These are phyloP conservation scores for Aegilops speltoides DNA, from an alignment of 176 grass and related monocot species.

Conservation along the genomic window DNA sequence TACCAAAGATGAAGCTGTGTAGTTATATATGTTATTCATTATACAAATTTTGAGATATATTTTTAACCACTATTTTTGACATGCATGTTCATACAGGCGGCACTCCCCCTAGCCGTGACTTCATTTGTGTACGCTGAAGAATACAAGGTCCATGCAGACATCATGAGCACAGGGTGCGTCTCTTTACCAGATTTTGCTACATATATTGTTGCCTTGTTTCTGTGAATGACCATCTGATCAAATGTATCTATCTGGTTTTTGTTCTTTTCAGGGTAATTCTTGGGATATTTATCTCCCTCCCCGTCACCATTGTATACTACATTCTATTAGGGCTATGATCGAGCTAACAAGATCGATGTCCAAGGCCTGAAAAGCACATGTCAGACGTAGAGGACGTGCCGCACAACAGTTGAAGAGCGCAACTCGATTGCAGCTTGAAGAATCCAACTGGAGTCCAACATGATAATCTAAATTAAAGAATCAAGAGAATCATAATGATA, in stretches of 20 bases:
- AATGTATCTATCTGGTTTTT: not conserved
- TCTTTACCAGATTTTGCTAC: not conserved
- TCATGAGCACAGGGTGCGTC: conserved; percentile 92
- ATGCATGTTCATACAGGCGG: conserved; percentile 44
- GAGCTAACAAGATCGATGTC: not conserved
- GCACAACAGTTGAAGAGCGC: not conserved
- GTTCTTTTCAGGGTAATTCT: conserved; percentile 63
- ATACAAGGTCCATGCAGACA: conserved; percentile 80
- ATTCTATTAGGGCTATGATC: conserved; percentile 49
- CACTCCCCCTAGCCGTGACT: conserved; percentile 72
- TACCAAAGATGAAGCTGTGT: no score
- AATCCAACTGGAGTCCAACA: not conserved
- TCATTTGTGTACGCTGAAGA: conserved; percentile 95
- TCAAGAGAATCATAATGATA: not conserved
- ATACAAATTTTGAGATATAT: not conserved
- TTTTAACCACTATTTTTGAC: not conserved
- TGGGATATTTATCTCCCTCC: conserved; percentile 75
- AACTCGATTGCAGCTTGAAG: not conserved
- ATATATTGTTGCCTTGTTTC: not conserved
- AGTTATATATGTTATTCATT: not conserved
- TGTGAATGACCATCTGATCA: not conserved
- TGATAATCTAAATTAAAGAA: not conserved
- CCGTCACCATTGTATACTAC: conserved; percentile 78
- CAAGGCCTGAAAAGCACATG: not conserved
- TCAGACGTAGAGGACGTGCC: not conserved